Evolutionary conservation across 192 early-diverging fungal genomes (phyloP).

Genomic region (Dissophora ornata): DNA sequence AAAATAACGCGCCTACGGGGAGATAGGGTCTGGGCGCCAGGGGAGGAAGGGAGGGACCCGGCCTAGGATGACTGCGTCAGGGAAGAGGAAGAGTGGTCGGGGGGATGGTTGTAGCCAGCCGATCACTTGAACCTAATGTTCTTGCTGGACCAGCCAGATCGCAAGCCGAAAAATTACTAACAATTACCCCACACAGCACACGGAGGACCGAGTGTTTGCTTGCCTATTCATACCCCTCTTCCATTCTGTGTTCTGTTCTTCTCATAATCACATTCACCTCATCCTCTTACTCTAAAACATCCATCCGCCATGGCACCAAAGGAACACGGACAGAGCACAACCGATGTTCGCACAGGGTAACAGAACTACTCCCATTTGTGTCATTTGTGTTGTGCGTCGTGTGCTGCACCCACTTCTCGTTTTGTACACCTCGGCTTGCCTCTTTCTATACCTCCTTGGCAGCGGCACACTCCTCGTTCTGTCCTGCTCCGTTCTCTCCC

Average conservation of each 20-base stretch:
- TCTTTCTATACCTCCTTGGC: not conserved
- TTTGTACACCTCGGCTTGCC: not conserved
- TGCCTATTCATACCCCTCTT: not conserved
- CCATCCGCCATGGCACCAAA: conserved; percentile 28
- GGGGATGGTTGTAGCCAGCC: not conserved
- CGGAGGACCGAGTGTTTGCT: not conserved
- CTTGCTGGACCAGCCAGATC: conserved; percentile 23
- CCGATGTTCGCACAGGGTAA: conserved; percentile 47
- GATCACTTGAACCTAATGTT: conserved; percentile 11
- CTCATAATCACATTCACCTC: not conserved
- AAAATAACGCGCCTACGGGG: too few relatives aligned
- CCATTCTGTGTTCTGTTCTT: not conserved
- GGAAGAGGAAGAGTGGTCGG: too few relatives aligned
- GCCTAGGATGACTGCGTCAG: too few relatives aligned
- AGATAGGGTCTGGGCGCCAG: too few relatives aligned
- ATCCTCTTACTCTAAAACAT: not conserved
- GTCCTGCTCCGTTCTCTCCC: too few relatives aligned
- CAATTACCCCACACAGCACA: not conserved
- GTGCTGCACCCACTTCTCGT: not conserved
- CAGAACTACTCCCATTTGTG: not conserved
- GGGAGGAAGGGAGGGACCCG: too few relatives aligned
- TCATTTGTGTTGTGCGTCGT: not conserved
- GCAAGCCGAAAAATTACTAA: conserved; percentile 10
- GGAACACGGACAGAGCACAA: conserved; percentile 53
- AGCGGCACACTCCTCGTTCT: too few relatives aligned